A percentile compares a stretch with the other conserved stretches of the same genome.
phyloP scores from a whole-genome alignment of 2,329 filamentous ascomycete genomes.

The Stromatinia cepivora region DNA sequence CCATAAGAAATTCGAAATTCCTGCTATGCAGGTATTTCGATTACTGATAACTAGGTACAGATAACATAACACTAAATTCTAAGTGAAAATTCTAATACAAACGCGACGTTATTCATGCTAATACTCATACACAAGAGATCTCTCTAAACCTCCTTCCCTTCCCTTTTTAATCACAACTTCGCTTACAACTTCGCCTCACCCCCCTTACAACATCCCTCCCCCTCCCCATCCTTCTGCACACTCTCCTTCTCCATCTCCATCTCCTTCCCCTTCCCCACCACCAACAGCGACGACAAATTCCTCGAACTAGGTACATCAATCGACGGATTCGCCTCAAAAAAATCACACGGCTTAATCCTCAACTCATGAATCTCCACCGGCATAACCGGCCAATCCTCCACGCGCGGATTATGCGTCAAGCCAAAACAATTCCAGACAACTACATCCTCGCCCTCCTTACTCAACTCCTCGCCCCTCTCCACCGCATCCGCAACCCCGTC shows the following conservation, averaged over 20 bases:
- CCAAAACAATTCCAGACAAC: constrained; percentile 94
- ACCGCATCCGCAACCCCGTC: constrained; percentile 62
- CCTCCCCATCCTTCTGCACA: background rate
- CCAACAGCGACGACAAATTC: constrained; percentile 8
- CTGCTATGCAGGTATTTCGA: too few species aligned
- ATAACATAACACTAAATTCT: too few species aligned
- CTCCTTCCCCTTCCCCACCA: background rate
- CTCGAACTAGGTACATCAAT: constrained; percentile 44
- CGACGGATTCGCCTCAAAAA: constrained; percentile 52
- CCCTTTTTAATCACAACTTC: background rate
- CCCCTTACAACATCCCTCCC: background rate
- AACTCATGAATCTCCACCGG: constrained; percentile 73
- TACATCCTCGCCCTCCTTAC: constrained; percentile 72
- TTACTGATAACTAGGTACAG: too few species aligned
- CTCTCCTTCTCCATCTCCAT: background rate
- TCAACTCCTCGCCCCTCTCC: constrained; percentile 77
- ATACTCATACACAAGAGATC: background rate
- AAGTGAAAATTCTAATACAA: too few species aligned
- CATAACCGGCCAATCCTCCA: constrained; percentile 92
- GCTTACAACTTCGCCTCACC: background rate
- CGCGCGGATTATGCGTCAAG: constrained; percentile 81
- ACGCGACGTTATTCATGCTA: background rate
- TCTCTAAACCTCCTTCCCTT: background rate
- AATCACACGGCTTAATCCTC: constrained; percentile 51
- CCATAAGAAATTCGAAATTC: too few species aligned